A percentile compares a stretch with the other conserved stretches of the same genome.
phyloP scores from a whole-genome alignment of 2,329 filamentous ascomycete genomes.

The Calonectria honghensis region DNA sequence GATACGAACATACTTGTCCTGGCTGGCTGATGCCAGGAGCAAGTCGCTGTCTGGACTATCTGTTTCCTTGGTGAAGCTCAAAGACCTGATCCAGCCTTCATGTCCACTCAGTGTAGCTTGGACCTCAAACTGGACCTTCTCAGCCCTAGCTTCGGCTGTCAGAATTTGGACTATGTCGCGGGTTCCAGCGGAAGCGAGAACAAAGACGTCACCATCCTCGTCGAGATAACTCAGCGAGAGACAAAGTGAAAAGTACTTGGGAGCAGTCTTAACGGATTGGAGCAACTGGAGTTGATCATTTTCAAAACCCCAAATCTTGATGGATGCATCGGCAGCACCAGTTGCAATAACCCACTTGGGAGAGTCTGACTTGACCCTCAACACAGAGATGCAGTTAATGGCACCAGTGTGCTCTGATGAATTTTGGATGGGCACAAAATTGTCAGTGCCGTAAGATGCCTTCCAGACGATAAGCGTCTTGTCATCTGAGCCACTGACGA shows the following conservation, averaged over 20 bases:
- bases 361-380: slow-evolving; percentile 55
- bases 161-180: slow-evolving; percentile 88
- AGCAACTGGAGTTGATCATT: slow-evolving; percentile 70
- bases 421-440: slow-evolving; percentile 70
- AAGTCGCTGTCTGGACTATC: slow-evolving; percentile 76
- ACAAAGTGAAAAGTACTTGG: slow-evolving; percentile 88
- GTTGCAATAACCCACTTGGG: slow-evolving; percentile 78
- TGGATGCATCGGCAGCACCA: slow-evolving; percentile 86
- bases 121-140: slow-evolving; percentile 75
- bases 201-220: slow-evolving; percentile 69
- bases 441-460: slow-evolving; percentile 51
- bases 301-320: slow-evolving; percentile 81
- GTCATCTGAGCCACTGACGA: slow-evolving; percentile 90
- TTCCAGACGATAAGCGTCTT: slow-evolving; percentile 85
- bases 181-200: slow-evolving; percentile 92
- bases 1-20: slow-evolving; percentile 96
- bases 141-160: slow-evolving; percentile 69
- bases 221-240: slow-evolving; percentile 80
- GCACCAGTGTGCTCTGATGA: slow-evolving; percentile 80
- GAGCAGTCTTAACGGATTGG: slow-evolving; percentile 83
- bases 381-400: slow-evolving; percentile 80
- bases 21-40: slow-evolving; percentile 92
- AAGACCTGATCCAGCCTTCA: slow-evolving; percentile 94
- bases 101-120: slow-evolving; percentile 90
- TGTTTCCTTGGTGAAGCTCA: slow-evolving; percentile 84